A percentile compares a stretch with the other conserved stretches of the same genome.
Conservation (phyloP, 768 basidiomycete genomes). For the Candolleomyces aberdarensis region DNA sequence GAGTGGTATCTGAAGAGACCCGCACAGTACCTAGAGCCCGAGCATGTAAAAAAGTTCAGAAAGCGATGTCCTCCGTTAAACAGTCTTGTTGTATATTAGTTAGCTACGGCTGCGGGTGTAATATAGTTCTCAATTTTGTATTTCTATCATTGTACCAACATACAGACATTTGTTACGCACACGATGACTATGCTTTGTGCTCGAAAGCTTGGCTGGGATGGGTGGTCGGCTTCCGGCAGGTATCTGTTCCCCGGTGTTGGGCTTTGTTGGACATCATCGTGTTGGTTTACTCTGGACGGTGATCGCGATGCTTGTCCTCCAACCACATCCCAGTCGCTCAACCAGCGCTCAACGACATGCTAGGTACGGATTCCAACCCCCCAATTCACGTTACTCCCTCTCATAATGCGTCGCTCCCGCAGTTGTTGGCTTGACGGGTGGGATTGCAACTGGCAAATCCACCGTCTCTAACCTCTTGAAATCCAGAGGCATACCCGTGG, state of each 20-base stretch:
- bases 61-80: background rate
- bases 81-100: conserved; percentile 2
- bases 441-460: conserved; percentile 96
- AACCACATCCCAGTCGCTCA: background rate
- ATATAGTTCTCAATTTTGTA: background rate
- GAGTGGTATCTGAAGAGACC: conserved; percentile 1
- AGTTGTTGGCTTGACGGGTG: conserved; percentile 96
- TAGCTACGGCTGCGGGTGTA: background rate
- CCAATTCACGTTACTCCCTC: background rate
- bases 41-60: background rate
- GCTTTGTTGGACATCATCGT: too few species aligned
- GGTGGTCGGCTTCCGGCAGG: too few species aligned
- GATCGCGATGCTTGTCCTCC: background rate
- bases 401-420: background rate
- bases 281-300: too few species aligned
- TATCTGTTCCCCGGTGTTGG: too few species aligned
- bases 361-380: background rate
- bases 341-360: background rate
- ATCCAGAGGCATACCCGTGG: conserved; percentile 67
- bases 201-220: too few species aligned
- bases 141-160: background rate
- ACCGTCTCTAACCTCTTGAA: conserved; percentile 78
- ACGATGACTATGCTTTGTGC: too few species aligned
- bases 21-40: background rate
- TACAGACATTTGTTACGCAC: too few species aligned